phyloP scores from a whole-genome alignment of 2,329 filamentous ascomycete species.

The Venturia aucupariae region DNA sequence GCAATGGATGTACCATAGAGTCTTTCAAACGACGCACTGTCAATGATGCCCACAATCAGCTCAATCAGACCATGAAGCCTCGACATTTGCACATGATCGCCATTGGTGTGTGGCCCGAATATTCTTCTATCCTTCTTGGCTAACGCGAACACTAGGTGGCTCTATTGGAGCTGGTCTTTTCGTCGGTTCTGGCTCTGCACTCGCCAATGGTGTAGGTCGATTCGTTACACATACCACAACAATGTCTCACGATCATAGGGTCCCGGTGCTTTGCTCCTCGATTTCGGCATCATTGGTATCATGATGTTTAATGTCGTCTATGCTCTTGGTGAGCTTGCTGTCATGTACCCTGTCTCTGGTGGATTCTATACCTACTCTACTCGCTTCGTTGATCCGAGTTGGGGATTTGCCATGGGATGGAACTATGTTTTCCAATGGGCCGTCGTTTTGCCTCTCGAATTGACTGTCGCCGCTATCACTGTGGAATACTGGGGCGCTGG shows the following conservation, averaged over 20 bases:
- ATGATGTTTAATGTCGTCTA: constrained; percentile 33
- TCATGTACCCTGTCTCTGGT: constrained; percentile 53
- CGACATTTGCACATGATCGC: constrained; percentile 96
- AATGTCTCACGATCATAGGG: constrained; percentile 14
- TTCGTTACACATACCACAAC: neutral
- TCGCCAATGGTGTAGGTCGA: constrained; percentile 25
- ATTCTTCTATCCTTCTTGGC: neutral
- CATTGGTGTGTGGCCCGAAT: constrained; percentile 49
- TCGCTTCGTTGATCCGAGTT: constrained; percentile 52
- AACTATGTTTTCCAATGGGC: constrained; percentile 44
- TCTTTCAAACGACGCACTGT: constrained; percentile 30
- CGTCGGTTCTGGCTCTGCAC: constrained; percentile 55
- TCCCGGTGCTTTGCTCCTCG: constrained; percentile 24
- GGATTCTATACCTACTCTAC: constrained; percentile 54
- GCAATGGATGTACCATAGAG: constrained; percentile 30
- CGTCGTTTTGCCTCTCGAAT: constrained; percentile 44
- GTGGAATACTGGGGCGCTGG: constrained; percentile 45
- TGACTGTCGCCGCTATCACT: constrained; percentile 45
- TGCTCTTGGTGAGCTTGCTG: constrained; percentile 51
- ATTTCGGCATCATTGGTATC: constrained; percentile 45
- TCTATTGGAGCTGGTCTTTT: constrained; percentile 73
- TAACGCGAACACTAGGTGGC: constrained; percentile 38
- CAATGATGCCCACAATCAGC: constrained; percentile 19
- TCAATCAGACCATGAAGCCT: constrained; percentile 51
- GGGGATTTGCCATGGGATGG: constrained; percentile 47